Evolutionary conservation across 2,329 filamentous ascomycete genomes (phyloP).

Genomic region (Verticillium longisporum): DNA sequence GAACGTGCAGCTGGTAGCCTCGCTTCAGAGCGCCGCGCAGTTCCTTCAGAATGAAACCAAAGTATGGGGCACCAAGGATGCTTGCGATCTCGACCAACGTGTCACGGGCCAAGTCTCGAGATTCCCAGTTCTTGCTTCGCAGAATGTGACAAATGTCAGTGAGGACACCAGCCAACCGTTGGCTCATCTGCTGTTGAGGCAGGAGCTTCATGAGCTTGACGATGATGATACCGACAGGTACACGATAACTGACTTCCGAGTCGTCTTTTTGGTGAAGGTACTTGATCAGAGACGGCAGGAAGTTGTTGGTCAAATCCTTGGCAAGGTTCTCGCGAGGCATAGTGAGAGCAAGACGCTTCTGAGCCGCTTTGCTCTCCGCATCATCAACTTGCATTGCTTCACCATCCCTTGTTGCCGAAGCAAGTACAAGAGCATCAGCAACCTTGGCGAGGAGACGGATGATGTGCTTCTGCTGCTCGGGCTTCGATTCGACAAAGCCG

Average conservation of each 20-base stretch:
- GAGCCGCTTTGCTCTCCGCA: neutral
- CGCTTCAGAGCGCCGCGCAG: slow-evolving; percentile 73
- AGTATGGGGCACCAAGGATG: slow-evolving; percentile 73
- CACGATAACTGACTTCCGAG: slow-evolving; percentile 83
- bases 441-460: slow-evolving; percentile 76
- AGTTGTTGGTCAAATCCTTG: slow-evolving; percentile 64
- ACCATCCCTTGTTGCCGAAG: slow-evolving; percentile 29
- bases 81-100: slow-evolving; percentile 79
- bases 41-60: slow-evolving; percentile 92
- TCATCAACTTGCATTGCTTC: slow-evolving; percentile 38
- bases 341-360: slow-evolving; percentile 54
- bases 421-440: slow-evolving; percentile 65
- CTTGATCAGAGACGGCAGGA: slow-evolving; percentile 71
- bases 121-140: slow-evolving; percentile 79
- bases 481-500: slow-evolving; percentile 71
- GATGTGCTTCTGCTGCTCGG: slow-evolving; percentile 78
- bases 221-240: slow-evolving; percentile 82
- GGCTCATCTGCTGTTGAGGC: slow-evolving; percentile 63
- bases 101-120: slow-evolving; percentile 83
- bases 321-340: slow-evolving; percentile 62
- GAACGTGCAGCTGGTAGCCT: slow-evolving; percentile 89
- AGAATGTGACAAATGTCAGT: slow-evolving; percentile 92
- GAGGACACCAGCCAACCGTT: slow-evolving; percentile 73
- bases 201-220: slow-evolving; percentile 82
- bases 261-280: slow-evolving; percentile 95